Conservation (phyloP, 257 asterid genomes). For the Solanum chilense region DNA sequence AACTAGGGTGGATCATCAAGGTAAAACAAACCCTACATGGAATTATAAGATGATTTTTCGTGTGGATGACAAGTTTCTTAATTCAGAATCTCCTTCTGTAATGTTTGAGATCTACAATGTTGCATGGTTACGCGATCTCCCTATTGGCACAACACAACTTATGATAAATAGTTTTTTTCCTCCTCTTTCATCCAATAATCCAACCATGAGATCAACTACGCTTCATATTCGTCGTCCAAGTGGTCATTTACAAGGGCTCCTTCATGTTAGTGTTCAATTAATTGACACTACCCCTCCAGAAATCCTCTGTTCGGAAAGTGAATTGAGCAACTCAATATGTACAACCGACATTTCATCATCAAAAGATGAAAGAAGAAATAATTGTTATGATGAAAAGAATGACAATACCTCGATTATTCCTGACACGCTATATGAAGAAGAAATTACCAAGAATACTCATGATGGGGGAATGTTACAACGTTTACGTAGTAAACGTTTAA, state of each 20-base stretch:
- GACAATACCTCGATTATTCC: neutral
- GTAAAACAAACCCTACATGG: conserved; percentile 79
- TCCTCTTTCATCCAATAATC: conserved; percentile 21
- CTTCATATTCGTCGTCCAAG: conserved; percentile 55
- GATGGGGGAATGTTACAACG: neutral
- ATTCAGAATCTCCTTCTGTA: conserved; percentile 25
- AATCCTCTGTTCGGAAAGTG: conserved; percentile 2
- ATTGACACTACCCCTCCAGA: conserved; percentile 6
- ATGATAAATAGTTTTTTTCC: conserved; percentile 36
- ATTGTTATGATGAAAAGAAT: neutral
- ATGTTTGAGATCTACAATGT: conserved; percentile 66
- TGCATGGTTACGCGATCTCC: conserved; percentile 80
- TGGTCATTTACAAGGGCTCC: conserved; percentile 57
- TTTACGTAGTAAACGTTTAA: neutral
- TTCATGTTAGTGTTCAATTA: conserved; percentile 45
- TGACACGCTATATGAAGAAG: neutral
- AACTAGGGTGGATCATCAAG: conserved; percentile 64
- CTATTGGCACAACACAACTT: conserved; percentile 64
- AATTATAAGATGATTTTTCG: conserved; percentile 51
- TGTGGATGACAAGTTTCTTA: conserved; percentile 41
- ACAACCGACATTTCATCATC: neutral
- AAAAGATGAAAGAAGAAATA: neutral
- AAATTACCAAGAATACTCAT: neutral
- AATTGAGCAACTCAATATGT: conserved; percentile 3
- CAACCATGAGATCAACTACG: conserved; percentile 20